Conservation (phyloP, 768 basidiomycete genomes). For the Mycena metata region DNA sequence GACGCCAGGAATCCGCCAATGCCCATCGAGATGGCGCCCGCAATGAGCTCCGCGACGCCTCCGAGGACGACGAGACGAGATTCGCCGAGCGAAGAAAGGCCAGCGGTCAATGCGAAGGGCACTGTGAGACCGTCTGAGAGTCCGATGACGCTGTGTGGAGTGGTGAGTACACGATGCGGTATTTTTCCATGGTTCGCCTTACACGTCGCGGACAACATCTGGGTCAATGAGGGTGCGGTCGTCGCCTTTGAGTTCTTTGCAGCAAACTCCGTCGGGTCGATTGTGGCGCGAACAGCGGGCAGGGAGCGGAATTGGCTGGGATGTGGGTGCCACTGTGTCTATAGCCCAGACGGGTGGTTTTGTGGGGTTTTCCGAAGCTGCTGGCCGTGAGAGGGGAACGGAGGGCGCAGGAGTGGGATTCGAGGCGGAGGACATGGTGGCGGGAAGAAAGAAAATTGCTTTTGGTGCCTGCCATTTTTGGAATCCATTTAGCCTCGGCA, state of each 20-base stretch:
- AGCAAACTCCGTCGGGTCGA: slow-evolving; percentile 79
- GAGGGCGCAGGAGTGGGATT: slow-evolving; percentile 31
- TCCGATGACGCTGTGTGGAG: slow-evolving; percentile 78
- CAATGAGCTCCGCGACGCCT: slow-evolving; percentile 95
- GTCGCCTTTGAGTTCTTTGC: slow-evolving; percentile 89
- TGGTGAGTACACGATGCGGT: slow-evolving; percentile 3
- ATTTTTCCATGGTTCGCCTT: slow-evolving; percentile 46
- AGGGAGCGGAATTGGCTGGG: slow-evolving; percentile 58
- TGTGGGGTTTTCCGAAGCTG: slow-evolving; percentile 38
- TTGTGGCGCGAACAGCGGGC: slow-evolving; percentile 71
- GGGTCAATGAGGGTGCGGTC: slow-evolving; percentile 88
- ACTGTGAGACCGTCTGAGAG: slow-evolving; percentile 92
- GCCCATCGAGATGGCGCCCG: slow-evolving; percentile 98
- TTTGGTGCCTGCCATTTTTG: slow-evolving; percentile 15
- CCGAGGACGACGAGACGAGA: slow-evolving; percentile 94
- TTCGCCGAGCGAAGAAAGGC: slow-evolving; percentile 89
- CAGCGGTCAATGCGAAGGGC: slow-evolving; percentile 92
- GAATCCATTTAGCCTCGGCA: not conserved
- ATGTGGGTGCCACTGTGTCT: slow-evolving; percentile 53
- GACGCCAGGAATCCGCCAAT: slow-evolving; percentile 98
- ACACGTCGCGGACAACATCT: slow-evolving; percentile 91
- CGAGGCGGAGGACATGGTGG: slow-evolving; percentile 36
- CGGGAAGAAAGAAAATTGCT: slow-evolving; percentile 20
- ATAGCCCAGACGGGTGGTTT: slow-evolving; percentile 79
- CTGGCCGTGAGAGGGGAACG: slow-evolving; percentile 32